Evolutionary conservation across 2,329 filamentous ascomycete species (phyloP), one percentile per base, ranked within the genome.

Genomic region (Microsporum audouinii): DNA sequence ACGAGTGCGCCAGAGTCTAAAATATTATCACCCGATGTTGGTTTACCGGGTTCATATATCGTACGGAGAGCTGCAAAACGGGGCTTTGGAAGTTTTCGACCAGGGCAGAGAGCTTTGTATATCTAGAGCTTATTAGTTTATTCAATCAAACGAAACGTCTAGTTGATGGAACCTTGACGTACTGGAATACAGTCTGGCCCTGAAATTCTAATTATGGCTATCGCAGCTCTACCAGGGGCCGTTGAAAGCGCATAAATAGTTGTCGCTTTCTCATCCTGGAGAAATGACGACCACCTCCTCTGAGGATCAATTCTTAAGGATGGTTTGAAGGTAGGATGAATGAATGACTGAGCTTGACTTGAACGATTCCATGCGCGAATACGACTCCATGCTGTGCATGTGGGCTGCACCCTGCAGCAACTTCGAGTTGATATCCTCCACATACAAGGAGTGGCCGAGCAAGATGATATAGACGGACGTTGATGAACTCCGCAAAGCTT

Each of bases 201-300:
- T 3, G 94, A 96, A 31, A 96, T 80, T 12, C 94, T 84, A 59
- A 97, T 85, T 39, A 97, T 86, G 1, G 92, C 92, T 71, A 99
- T 96, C 0, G 91, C 94, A 49, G 90, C 91, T 70, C 85, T 85
- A 0, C 92, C 94, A 8, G 87, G 79, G 0, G 89, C 90, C 0
- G 91, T 95, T 0, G 92, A 96, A 0, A 97, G 77, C 0, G 94
- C 94, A 73, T 95, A 97, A 59, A 99, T 95, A 0, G 92, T 97
- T 2, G 73, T 71, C 10, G 57, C 4, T 33, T 14, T 43, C 53
- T 59, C 63, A 60, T 55, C 60, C n/a, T 36, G 36, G 12, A 49
- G 29, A 33, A 38, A 59, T 23, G 57, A 45, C 17, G 29, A 6
- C 36, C 55, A 57, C n/a, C 55, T 57, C 36, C 34, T 39, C 17